Base-by-base conservation (phyloP, 768 basidiomycete species). In the Lenzites betulinus region DNA sequence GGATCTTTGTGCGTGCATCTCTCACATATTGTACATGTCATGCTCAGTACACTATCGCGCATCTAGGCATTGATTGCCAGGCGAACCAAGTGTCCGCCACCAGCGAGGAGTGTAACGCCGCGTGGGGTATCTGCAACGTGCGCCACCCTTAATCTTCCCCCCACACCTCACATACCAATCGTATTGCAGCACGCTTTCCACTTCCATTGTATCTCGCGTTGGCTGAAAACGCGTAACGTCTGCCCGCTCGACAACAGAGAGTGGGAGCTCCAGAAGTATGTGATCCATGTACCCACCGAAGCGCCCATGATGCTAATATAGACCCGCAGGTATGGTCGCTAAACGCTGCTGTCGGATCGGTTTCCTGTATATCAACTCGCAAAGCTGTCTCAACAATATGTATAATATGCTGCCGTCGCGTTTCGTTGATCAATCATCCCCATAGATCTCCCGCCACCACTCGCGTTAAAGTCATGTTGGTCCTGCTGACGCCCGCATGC, bases 101-200 rank as follows among this genome's bases (percentile, higher is more conserved):
- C 8, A 93, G 89, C 67, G 96, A 98, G 69, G 96, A 96, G 71
- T 95, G 94, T 70, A 98, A 96, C 58, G 95, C 95, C 2, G 96
- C 96, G 2, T 99, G 97, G 97, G 97, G 97, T 50, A 95, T 96
- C 50, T 99, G 97, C 75, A 99, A 99, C 73, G 96, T 96, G 70
- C 39, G 85, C 74, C 38, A 33, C 48, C 43, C 15, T 33, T 18
- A 13, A 18, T 8, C 23, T 30, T 18, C 51, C 54, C 25, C 30
- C 1, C 20, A 25, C 33, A 23, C 22, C 30, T 13, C 16, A 7
- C 6, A 44, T 8, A 35, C 57, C 35, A 66, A 26, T 54, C 16
- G 35, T 47, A 35, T 8, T 25, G 30, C 65, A 95, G 95, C 96
- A 99, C 73, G 96, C 96, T 4, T 99, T 99, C 83, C 96, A 99